Conservation (phyloP, 139 green algal species). For the Pleodorina starrii region DNA sequence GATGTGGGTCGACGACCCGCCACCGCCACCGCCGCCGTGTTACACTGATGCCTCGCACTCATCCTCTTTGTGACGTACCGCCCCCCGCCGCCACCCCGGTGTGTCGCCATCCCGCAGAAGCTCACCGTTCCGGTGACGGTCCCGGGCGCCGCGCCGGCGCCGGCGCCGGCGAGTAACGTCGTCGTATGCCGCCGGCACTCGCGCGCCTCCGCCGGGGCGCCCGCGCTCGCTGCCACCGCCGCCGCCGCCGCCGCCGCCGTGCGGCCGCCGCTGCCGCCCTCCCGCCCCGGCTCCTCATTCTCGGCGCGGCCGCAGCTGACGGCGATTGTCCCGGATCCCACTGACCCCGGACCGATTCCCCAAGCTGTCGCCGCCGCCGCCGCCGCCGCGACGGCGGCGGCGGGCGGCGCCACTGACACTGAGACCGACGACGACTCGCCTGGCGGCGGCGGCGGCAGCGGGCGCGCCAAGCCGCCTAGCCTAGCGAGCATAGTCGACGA, state of each 20-base stretch:
- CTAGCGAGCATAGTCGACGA: slow-evolving; percentile 21
- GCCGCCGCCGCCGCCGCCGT: not conserved
- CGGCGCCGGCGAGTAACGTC: not conserved
- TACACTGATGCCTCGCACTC: no score
- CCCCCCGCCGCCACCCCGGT: no score
- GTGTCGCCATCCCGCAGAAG: not conserved
- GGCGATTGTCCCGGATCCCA: not conserved
- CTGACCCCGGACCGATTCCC: not conserved
- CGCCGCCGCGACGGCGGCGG: no score
- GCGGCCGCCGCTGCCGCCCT: not conserved
- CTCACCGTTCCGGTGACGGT: not conserved
- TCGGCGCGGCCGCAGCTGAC: not conserved
- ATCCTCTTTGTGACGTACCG: no score
- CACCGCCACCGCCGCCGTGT: no score
- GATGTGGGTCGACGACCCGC: no score
- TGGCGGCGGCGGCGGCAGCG: not conserved
- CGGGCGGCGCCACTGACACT: not conserved
- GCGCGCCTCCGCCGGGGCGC: not conserved
- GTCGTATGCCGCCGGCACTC: not conserved
- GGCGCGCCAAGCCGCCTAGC: not conserved
- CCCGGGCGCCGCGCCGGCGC: no score
- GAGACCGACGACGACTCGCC: not conserved
- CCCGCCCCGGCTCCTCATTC: not conserved
- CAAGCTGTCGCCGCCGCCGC: not conserved
- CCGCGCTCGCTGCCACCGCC: no score